Conservation (phyloP, 768 basidiomycete species). For the Naganishia vishniacii region DNA sequence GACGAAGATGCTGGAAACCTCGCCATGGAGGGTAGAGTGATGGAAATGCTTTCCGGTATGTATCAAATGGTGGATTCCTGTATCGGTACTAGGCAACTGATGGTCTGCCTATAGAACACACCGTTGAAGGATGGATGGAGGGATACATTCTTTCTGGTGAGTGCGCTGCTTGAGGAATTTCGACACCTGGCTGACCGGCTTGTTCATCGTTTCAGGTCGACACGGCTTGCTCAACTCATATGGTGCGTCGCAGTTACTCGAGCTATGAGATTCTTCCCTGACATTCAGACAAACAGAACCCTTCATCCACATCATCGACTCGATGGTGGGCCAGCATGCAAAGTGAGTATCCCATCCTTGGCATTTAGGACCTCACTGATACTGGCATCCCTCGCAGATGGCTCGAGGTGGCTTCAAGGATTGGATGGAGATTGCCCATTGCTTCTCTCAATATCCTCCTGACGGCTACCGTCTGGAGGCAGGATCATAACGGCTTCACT, state of each 20-base stretch:
- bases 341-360: slow-evolving; percentile 16
- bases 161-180: neutral
- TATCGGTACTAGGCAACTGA: neutral
- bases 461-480: slow-evolving; percentile 29
- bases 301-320: slow-evolving; percentile 31
- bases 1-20: slow-evolving; percentile 25
- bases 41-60: slow-evolving; percentile 26
- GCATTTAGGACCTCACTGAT: neutral
- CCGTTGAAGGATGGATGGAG: slow-evolving; percentile 27
- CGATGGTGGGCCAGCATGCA: slow-evolving; percentile 29
- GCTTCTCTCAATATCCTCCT: slow-evolving; percentile 28
- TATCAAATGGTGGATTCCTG: neutral
- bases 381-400: neutral
- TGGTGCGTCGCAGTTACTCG: neutral
- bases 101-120: slow-evolving; percentile 13
- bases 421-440: slow-evolving; percentile 26
- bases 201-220: slow-evolving; percentile 6
- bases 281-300: neutral
- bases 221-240: slow-evolving; percentile 29
- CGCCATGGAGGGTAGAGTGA: slow-evolving; percentile 20
- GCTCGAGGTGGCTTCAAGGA: slow-evolving; percentile 24
- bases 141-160: slow-evolving; percentile 22
- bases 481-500: slow-evolving; percentile 30
- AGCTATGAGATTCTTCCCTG: neutral
- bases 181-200: neutral